Base-by-base conservation (phyloP, 257 asterid species). In the Solanum sitiens region DNA sequence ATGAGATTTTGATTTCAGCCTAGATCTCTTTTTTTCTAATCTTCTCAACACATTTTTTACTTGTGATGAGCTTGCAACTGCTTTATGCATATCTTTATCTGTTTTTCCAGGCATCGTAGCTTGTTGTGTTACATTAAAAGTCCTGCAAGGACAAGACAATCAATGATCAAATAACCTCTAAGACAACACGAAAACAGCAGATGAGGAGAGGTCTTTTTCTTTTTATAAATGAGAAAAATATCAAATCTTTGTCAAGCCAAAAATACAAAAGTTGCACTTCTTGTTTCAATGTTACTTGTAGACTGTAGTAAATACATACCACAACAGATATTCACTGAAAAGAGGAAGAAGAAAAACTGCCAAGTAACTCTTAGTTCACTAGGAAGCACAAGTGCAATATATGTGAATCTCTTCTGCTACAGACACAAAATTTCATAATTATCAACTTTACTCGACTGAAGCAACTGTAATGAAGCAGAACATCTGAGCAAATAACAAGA, bases 71-170 rank as follows among this genome's bases (percentile, higher is more conserved):
- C 44, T 53, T 3, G 56, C 25, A 85, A 44, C 65, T 59, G 75
- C 90, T 90, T 65, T 90, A 16, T 88, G 87, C 74, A 84, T 88
- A 68, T 86, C 88, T 83, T 86, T 89, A 88, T 89, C 89, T 85
- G 91, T 89, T 27, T 90, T 91, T 76, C 92, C 95, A 53, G 98
- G 91, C 98, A 96, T 95, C 75, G 87, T 86, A 86, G 85, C 23
- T 53, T 72, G 72, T 92, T 91, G 45, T 20, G 67, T 82, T 44
- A 50, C 86, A 82, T 82, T 92, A 67, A 86, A 88, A 76, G 33
- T 15, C 70, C 87, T 65, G 79, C 82, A 88, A 63, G 86, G 87
- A 53, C 68, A 33, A 14, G 16, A 40, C 45, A 86, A 59, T 13
- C 37, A 45, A 18, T 76, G 70, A 47, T 65, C 67, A 71, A 86